phyloP scores from a whole-genome alignment of 805 yeast species.

The Metschnikowia cubensis region DNA sequence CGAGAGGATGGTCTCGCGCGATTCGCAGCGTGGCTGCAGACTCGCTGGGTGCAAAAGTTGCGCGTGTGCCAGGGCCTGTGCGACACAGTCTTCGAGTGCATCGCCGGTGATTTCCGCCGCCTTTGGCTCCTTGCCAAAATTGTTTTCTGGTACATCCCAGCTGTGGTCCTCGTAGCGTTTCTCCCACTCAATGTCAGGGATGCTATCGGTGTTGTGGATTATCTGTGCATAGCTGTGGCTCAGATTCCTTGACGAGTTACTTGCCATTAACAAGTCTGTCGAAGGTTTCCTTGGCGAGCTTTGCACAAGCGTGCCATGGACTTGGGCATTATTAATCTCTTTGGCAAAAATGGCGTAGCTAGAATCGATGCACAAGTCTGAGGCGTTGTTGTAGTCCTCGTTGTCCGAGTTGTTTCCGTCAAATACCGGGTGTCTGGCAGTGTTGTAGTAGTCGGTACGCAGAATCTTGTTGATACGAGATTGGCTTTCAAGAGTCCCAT shows the following conservation, averaged over 20 bases:
- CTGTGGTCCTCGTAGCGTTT: background rate
- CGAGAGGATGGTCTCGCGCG: background rate
- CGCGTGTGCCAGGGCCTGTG: background rate
- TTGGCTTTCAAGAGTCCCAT: too few species aligned
- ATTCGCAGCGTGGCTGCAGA: background rate
- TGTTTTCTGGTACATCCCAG: background rate
- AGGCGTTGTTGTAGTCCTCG: background rate
- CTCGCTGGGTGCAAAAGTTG: constrained; percentile 1
- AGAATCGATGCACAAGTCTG: background rate
- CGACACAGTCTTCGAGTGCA: constrained; percentile 1
- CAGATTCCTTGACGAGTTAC: background rate
- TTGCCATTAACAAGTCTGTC: background rate
- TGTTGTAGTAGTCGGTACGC: background rate
- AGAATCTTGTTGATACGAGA: too few species aligned
- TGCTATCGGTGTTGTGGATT: too few species aligned
- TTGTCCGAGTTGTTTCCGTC: constrained; percentile 3
- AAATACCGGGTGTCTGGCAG: background rate
- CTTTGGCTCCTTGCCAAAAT: background rate
- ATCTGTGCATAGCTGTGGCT: background rate
- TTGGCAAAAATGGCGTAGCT: background rate
- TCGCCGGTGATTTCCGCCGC: background rate
- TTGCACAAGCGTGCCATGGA: background rate
- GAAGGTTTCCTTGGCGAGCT: background rate
- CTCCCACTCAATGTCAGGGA: background rate
- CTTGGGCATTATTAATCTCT: background rate